Evolutionary conservation across 2,329 filamentous ascomycete species (phyloP).

Genomic region (Fusarium sp.): DNA sequence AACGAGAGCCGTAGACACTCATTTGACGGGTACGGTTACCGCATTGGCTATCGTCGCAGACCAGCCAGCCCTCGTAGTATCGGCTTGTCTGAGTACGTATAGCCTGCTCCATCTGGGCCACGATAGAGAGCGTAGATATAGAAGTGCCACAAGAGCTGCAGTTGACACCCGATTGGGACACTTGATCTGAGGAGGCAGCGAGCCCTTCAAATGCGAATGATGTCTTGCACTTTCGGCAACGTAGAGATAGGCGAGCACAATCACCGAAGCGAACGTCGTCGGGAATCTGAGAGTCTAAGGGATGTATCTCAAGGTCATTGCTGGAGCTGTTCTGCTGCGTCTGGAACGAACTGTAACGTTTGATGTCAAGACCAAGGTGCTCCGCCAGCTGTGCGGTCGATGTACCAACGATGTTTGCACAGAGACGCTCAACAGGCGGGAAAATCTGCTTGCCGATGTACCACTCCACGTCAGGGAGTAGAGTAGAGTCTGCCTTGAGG

Average conservation of each 20-base stretch:
- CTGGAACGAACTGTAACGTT: slow-evolving; percentile 76
- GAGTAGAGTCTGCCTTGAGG: slow-evolving; percentile 78
- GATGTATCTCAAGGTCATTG: slow-evolving; percentile 81
- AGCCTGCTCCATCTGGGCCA: slow-evolving; percentile 88
- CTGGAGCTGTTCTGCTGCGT: slow-evolving; percentile 63
- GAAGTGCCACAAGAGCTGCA: slow-evolving; percentile 77
- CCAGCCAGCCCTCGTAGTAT: slow-evolving; percentile 94
- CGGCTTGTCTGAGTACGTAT: slow-evolving; percentile 81
- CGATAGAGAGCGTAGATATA: slow-evolving; percentile 78
- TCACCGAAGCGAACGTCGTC: slow-evolving; percentile 91
- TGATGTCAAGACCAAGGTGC: slow-evolving; percentile 90
- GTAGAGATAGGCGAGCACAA: slow-evolving; percentile 80
- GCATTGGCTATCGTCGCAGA: slow-evolving; percentile 91
- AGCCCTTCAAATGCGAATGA: slow-evolving; percentile 83
- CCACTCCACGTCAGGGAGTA: slow-evolving; percentile 95
- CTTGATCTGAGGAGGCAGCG: slow-evolving; percentile 65
- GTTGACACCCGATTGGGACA: slow-evolving; percentile 80
- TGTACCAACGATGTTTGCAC: slow-evolving; percentile 93
- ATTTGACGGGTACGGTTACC: slow-evolving; percentile 90
- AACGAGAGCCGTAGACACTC: slow-evolving; percentile 91
- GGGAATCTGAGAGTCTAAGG: slow-evolving; percentile 93
- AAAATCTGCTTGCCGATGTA: slow-evolving; percentile 99
- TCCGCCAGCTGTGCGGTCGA: slow-evolving; percentile 91
- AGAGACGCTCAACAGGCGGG: slow-evolving; percentile 96
- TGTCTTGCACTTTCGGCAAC: slow-evolving; percentile 84